Conservation (phyloP, 257 asterid genomes). For the Jaltomata sinuosa region DNA sequence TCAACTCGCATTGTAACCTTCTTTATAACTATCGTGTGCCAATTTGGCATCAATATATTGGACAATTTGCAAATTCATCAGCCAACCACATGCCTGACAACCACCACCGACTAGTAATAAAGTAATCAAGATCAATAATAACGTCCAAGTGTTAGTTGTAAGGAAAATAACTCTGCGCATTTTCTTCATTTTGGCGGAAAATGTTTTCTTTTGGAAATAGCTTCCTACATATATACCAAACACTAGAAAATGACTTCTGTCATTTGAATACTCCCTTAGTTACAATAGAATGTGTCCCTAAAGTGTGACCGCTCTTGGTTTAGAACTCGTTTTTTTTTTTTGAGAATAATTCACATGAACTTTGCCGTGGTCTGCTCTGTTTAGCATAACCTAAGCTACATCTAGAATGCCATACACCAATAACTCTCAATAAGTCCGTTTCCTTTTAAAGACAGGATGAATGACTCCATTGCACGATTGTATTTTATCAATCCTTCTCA, state of each 20-base stretch:
- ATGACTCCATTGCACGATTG: constrained; percentile 32
- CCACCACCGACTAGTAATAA: neutral
- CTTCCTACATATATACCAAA: neutral
- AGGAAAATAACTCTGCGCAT: neutral
- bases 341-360: neutral
- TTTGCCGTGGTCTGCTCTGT: neutral
- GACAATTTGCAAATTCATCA: neutral
- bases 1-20: neutral
- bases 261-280: neutral
- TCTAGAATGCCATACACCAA: neutral
- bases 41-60: neutral
- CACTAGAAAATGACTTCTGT: neutral
- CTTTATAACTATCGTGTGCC: neutral
- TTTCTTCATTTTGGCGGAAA: neutral
- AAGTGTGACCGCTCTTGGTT: neutral
- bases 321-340: neutral
- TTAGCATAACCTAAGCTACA: neutral
- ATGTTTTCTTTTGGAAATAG: neutral
- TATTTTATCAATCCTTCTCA: constrained; percentile 45
- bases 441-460: constrained; percentile 64
- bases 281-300: neutral
- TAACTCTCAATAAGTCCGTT: constrained; percentile 22
- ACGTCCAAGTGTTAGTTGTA: neutral
- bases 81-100: neutral
- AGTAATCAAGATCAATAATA: too few relatives aligned